Conservation (phyloP, 352 stramenopile species). For the Phytophthora capsici region DNA sequence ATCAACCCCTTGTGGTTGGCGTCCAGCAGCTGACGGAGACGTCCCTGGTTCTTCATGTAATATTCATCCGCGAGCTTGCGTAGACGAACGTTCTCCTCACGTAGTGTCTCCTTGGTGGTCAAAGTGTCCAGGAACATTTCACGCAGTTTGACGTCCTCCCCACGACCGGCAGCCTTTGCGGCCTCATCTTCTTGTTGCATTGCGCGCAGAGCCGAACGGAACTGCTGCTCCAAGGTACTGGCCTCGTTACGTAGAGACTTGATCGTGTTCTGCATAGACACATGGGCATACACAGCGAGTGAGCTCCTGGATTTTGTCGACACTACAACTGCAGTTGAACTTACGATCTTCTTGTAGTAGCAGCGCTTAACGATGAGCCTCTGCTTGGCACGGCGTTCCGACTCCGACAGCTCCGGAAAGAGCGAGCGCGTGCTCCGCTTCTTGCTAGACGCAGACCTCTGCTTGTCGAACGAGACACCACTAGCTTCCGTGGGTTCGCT, state of each 20-base stretch:
- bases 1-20: slow-evolving; percentile 55
- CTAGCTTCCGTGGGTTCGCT: slow-evolving; percentile 29
- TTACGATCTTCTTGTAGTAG: slow-evolving; percentile 86
- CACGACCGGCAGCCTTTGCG: slow-evolving; percentile 15
- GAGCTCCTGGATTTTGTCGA: slow-evolving; percentile 31
- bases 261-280: slow-evolving; percentile 62
- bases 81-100: slow-evolving; percentile 71
- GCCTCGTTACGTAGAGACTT: slow-evolving; percentile 67
- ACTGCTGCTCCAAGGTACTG: slow-evolving; percentile 44
- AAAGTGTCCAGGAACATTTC: slow-evolving; percentile 54
- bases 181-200: slow-evolving; percentile 41
- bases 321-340: slow-evolving; percentile 34
- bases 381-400: slow-evolving; percentile 67
- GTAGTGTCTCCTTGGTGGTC: slow-evolving; percentile 59
- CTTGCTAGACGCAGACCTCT: slow-evolving; percentile 24
- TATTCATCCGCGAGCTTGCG: slow-evolving; percentile 70
- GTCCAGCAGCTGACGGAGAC: slow-evolving; percentile 64
- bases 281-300: slow-evolving; percentile 20
- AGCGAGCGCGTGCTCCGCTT: slow-evolving; percentile 63
- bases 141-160: slow-evolving; percentile 33
- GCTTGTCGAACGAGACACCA: slow-evolving; percentile 19
- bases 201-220: slow-evolving; percentile 39
- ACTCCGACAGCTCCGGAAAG: slow-evolving; percentile 49
- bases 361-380: slow-evolving; percentile 74
- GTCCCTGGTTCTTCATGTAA: slow-evolving; percentile 84